phyloP scores from a whole-genome alignment of 1,284 basidiomycete genomes.

The Pyrrhoderma noxium region DNA sequence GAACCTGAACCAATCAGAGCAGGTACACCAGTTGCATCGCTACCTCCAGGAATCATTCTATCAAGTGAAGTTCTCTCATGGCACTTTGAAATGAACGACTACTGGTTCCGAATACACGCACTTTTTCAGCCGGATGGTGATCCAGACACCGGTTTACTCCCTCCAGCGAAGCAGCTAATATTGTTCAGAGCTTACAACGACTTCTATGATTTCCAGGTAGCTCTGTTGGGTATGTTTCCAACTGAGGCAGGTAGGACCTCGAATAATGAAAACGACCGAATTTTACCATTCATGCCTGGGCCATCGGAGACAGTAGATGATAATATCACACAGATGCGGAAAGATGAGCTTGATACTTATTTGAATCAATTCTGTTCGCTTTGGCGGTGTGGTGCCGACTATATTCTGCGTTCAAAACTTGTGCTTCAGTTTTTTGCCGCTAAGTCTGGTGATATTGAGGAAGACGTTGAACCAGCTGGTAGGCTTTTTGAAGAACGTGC shows the following conservation, averaged over 20 bases:
- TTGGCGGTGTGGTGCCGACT: conserved; percentile 56
- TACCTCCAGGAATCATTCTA: conserved; percentile 77
- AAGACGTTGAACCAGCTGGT: conserved; percentile 48
- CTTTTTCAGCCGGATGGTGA: conserved; percentile 69
- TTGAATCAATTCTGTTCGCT: conserved; percentile 73
- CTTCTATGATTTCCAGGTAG: conserved; percentile 96
- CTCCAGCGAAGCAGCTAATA: conserved; percentile 74
- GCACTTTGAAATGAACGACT: conserved; percentile 93
- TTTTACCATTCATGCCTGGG: conserved; percentile 95
- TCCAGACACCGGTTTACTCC: conserved; percentile 41
- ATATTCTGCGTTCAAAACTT: conserved; percentile 77
- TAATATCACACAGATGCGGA: conserved; percentile 74
- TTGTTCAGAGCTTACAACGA: conserved; percentile 96
- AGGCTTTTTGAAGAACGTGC: conserved; percentile 27
- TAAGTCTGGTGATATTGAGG: conserved; percentile 82
- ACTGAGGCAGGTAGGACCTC: conserved; percentile 78
- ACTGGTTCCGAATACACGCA: conserved; percentile 95
- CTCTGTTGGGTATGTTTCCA: conserved; percentile 80
- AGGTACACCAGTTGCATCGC: conserved; percentile 31
- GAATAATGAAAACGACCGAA: conserved; percentile 42
- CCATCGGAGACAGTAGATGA: conserved; percentile 84
- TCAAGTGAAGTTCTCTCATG: conserved; percentile 92
- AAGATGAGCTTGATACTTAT: conserved; percentile 85
- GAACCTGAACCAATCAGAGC: conserved; percentile 22
- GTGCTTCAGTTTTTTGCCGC: conserved; percentile 82